phyloP scores from a whole-genome alignment of 2,329 filamentous ascomycete genomes.

The Aspergillus pseudoviridinutans region DNA sequence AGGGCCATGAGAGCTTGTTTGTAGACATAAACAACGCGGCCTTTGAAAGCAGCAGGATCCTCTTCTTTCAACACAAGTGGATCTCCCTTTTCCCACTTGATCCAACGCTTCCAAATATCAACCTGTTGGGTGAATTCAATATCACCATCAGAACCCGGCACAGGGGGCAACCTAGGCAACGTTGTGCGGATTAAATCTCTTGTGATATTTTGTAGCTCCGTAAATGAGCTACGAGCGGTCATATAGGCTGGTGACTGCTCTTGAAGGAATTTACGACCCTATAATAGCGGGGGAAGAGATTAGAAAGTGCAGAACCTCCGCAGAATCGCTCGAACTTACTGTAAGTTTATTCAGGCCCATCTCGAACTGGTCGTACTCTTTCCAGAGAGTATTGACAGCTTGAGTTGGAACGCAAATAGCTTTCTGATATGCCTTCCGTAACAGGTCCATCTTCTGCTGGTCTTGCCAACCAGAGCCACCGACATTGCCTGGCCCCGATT shows the following conservation, averaged over 20 bases:
- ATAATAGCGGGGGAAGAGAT: conserved; percentile 4
- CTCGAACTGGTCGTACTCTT: conserved; percentile 96
- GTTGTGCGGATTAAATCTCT: conserved; percentile 71
- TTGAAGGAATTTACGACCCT: conserved; percentile 92
- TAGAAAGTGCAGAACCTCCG: conserved; percentile 1
- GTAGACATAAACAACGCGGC: conserved; percentile 83
- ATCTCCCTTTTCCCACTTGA: conserved; percentile 92
- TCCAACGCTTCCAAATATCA: conserved; percentile 87
- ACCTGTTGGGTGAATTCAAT: conserved; percentile 80
- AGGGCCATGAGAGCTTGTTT: conserved; percentile 91
- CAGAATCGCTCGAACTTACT: conserved; percentile 43
- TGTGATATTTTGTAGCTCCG: conserved; percentile 84
- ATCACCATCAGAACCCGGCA: conserved; percentile 80
- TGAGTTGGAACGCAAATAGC: conserved; percentile 84
- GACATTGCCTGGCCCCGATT: conserved; percentile 76
- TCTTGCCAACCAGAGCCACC: conserved; percentile 92
- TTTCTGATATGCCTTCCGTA: conserved; percentile 88
- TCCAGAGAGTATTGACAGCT: conserved; percentile 82
- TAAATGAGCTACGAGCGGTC: conserved; percentile 88
- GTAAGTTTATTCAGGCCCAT: conserved; percentile 90
- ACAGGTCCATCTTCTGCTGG: conserved; percentile 92
- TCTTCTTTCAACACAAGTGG: conserved; percentile 81
- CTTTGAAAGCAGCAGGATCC: conserved; percentile 68
- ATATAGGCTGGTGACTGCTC: conserved; percentile 92
- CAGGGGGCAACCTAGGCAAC: conserved; percentile 75